Percentiles rank a stretch among this genome's conserved stretches.
These are phyloP conservation scores for Hypericum perforatum DNA, from an alignment of 345 rosid genomes.

Conservation along the genomic window DNA sequence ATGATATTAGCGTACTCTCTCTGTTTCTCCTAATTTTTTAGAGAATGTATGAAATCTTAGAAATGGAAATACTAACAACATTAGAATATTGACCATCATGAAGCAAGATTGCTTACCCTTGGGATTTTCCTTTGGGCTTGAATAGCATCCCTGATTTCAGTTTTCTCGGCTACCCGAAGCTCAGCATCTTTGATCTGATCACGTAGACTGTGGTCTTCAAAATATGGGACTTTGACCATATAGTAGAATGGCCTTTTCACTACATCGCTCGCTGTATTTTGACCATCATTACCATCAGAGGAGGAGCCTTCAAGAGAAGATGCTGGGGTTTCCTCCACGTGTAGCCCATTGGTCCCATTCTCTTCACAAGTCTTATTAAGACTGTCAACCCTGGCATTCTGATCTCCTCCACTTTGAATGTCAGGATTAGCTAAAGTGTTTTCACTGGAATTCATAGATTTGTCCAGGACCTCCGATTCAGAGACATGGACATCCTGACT, in stretches of 20 bases:
- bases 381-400: conserved; percentile 4
- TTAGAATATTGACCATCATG: not conserved
- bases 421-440: not conserved
- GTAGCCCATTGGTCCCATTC: conserved; percentile 16
- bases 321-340: conserved; percentile 12
- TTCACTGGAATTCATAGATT: not conserved
- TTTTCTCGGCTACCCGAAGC: conserved; percentile 48
- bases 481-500: not conserved
- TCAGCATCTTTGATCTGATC: conserved; percentile 49
- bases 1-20: conserved; percentile 30
- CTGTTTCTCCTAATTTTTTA: conserved; percentile 32
- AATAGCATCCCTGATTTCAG: conserved; percentile 51
- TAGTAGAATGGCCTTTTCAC: conserved; percentile 43
- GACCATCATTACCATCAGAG: conserved; percentile 30
- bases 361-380: conserved; percentile 13
- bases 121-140: conserved; percentile 34
- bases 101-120: conserved; percentile 31
- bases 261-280: conserved; percentile 25
- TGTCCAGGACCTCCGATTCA: conserved; percentile 7
- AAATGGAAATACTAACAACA: not conserved
- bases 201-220: conserved; percentile 37
- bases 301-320: conserved; percentile 23
- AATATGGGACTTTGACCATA: conserved; percentile 56
- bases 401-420: conserved; percentile 12
- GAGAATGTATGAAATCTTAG: conserved; percentile 16